Percentiles rank a stretch among this genome's conserved stretches.
Conservation (phyloP, 1,284 basidiomycete species). For the Cutaneotrichosporon sp. region DNA sequence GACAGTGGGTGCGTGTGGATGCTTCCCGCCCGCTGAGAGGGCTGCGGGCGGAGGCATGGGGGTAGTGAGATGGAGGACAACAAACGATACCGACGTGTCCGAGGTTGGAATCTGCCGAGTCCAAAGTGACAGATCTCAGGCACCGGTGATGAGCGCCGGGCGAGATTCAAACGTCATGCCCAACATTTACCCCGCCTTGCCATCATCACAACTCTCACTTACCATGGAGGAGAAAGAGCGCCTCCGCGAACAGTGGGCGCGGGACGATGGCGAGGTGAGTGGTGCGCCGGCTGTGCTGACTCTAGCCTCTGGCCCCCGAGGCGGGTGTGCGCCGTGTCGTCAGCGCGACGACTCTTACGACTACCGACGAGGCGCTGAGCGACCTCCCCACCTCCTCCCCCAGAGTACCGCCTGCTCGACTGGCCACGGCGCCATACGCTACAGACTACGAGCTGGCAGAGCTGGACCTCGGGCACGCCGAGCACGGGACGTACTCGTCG, state of each 20-base stretch:
- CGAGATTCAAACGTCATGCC: not conserved
- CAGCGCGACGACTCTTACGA: not conserved
- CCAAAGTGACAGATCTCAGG: slow-evolving; percentile 6
- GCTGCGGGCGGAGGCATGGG: slow-evolving; percentile 5
- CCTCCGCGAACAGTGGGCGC: not conserved
- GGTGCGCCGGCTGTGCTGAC: not conserved
- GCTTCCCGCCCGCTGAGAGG: slow-evolving; percentile 4
- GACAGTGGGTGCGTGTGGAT: not conserved
- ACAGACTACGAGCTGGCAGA: slow-evolving; percentile 6
- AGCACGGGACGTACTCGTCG: slow-evolving; percentile 43
- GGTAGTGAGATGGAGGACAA: not conserved
- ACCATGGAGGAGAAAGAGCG: not conserved
- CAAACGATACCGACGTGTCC: not conserved
- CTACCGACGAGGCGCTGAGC: not conserved
- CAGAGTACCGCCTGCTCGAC: not conserved
- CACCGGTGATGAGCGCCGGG: not conserved
- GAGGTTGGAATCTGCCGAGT: not conserved
- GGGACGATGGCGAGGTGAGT: not conserved
- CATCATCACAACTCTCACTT: not conserved
- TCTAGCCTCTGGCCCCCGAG: not conserved
- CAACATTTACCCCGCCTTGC: not conserved
- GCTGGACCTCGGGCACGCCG: slow-evolving; percentile 8
- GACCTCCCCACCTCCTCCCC: slow-evolving; percentile 4
- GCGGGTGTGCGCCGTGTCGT: not conserved
- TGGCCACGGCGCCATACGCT: not conserved